These are phyloP conservation scores for Chytriomyces sp. DNA, from an alignment of 192 early-diverging fungal species.

Conservation along the genomic window DNA sequence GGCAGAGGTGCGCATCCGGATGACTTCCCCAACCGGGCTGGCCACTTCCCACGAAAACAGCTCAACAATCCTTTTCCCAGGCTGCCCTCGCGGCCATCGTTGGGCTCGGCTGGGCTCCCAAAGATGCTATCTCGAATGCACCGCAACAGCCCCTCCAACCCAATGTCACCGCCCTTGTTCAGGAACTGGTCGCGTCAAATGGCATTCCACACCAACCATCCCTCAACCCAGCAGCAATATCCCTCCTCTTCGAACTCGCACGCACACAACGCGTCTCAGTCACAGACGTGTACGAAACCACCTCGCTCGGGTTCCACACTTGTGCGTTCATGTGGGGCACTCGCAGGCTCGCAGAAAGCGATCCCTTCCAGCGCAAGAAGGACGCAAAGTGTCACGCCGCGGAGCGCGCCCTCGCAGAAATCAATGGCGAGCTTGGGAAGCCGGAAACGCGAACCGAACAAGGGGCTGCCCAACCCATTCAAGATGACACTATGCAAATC, in stretches of 20 bases:
- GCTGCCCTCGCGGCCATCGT: not conserved
- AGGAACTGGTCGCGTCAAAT: not conserved
- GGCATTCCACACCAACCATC: not conserved
- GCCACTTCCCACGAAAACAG: not conserved
- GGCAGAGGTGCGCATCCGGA: not conserved
- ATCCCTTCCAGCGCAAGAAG: constrained; percentile 2
- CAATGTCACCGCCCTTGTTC: not conserved
- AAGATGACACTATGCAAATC: not conserved
- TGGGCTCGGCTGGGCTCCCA: not conserved
- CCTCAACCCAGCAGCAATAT: not conserved
- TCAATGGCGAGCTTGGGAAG: not conserved
- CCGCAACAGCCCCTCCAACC: not conserved
- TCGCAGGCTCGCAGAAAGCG: not conserved
- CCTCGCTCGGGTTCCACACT: not conserved
- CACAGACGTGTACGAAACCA: constrained; percentile 7
- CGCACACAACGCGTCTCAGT: not conserved
- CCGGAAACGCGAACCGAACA: not conserved
- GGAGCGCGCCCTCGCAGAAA: not conserved
- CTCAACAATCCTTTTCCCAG: not conserved
- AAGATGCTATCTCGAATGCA: not conserved
- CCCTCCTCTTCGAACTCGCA: constrained; percentile 3
- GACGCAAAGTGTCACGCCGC: constrained; percentile 18
- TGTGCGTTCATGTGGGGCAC: constrained; percentile 25
- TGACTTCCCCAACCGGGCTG: not conserved
- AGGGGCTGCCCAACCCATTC: not conserved